A percentile compares a stretch with the other conserved stretches of the same genome.
Evolutionary conservation across 257 asterid species (phyloP).

Genomic region (Jaltomata sinuosa): DNA sequence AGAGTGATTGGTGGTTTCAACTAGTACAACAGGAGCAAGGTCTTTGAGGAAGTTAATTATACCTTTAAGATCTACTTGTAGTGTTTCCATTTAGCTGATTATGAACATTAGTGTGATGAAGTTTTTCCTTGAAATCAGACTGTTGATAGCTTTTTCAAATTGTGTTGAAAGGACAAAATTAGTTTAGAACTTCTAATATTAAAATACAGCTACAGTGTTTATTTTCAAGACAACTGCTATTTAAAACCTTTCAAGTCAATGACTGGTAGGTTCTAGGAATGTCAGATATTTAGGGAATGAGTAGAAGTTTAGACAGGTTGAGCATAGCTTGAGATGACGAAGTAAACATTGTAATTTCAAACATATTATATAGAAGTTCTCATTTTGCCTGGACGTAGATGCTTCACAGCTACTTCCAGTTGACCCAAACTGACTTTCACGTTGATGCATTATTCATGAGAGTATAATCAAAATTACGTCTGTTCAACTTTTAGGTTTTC

Average conservation of each 20-base stretch:
- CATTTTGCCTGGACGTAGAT: not conserved
- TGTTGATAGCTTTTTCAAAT: not conserved
- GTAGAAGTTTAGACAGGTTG: not conserved
- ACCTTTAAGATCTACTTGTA: not conserved
- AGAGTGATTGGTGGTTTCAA: not conserved
- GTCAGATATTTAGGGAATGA: not conserved
- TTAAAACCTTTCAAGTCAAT: not conserved
- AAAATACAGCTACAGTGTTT: not conserved
- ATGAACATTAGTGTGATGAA: not conserved
- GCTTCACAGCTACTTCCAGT: not conserved
- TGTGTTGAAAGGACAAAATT: not conserved
- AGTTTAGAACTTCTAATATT: not conserved
- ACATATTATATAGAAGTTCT: not conserved
- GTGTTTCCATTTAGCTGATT: not conserved
- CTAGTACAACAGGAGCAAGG: not conserved
- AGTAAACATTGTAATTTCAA: not conserved
- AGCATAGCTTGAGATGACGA: not conserved
- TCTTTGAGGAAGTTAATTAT: not conserved
- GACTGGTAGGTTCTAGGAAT: not conserved
- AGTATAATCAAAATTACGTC: not conserved
- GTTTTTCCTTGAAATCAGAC: not conserved
- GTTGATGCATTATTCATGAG: not conserved
- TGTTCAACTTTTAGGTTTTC: not conserved
- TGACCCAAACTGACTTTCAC: not conserved
- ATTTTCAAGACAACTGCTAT: not conserved